Conservation (phyloP, 1,139 yeast genomes). For the Meyerozyma athensensis region DNA sequence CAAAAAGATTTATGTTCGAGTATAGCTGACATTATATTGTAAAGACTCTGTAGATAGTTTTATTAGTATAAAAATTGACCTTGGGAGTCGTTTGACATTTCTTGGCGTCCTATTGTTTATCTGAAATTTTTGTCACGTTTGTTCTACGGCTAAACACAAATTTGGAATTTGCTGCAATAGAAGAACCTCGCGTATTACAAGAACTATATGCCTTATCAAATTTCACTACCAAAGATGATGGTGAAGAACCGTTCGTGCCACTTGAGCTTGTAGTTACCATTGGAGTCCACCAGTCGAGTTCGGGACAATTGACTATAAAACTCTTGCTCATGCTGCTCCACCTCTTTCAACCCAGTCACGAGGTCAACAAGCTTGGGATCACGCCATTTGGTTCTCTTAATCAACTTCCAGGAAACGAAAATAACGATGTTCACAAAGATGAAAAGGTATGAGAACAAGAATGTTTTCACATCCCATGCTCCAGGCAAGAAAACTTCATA, state of each 20-base stretch:
- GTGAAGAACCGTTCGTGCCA: constrained; percentile 13
- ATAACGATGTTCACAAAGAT: constrained; percentile 58
- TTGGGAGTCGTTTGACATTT: no score
- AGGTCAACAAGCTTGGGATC: constrained; percentile 53
- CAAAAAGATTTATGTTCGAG: no score
- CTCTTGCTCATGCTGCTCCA: constrained; percentile 42
- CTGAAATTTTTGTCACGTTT: no score
- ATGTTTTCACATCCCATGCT: constrained; percentile 55
- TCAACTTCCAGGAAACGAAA: constrained; percentile 51
- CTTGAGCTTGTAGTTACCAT: constrained; percentile 12
- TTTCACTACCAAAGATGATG: constrained; percentile 22
- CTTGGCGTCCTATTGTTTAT: no score
- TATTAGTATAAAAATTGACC: no score
- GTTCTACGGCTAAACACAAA: no score
- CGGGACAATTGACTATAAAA: constrained; percentile 16
- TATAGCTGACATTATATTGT: no score
- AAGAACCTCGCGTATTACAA: neutral
- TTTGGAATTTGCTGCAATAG: neutral
- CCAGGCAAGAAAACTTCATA: constrained; percentile 65
- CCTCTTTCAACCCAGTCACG: constrained; percentile 48
- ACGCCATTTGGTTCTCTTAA: constrained; percentile 49
- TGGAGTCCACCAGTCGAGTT: constrained; percentile 11
- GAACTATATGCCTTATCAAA: constrained; percentile 8
- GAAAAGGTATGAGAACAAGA: constrained; percentile 65
- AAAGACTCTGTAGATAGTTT: no score